Conservation (phyloP, 306 rosid species). For the Inga laurina region DNA sequence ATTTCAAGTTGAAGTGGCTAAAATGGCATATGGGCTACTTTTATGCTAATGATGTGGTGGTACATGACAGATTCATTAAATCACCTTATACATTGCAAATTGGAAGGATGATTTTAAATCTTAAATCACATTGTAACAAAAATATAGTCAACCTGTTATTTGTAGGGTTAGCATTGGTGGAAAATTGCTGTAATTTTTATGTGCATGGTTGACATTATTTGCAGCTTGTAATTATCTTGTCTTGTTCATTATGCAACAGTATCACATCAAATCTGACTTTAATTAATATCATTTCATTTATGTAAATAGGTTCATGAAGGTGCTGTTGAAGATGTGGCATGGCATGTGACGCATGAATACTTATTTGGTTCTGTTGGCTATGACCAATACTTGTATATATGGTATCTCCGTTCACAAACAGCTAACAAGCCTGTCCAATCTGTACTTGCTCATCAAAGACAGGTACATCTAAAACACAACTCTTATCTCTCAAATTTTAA, state of each 20-base stretch:
- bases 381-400: constrained; percentile 79
- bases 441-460: constrained; percentile 90
- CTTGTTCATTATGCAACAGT: neutral
- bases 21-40: neutral
- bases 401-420: constrained; percentile 90
- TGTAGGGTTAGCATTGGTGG: neutral
- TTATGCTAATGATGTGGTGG: neutral
- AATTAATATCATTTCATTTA: constrained; percentile 7
- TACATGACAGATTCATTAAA: neutral
- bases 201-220: neutral
- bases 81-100: neutral
- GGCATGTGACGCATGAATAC: constrained; percentile 99
- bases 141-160: neutral
- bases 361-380: constrained; percentile 98
- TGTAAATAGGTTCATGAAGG: constrained; percentile 79
- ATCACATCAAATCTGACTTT: neutral
- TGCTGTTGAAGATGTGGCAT: constrained; percentile 85
- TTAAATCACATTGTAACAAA: no score
- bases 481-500: neutral
- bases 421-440: constrained; percentile 87
- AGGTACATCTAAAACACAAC: constrained; percentile 48
- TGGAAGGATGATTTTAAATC: no score
- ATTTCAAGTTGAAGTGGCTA: neutral
- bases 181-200: neutral
- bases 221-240: neutral